A percentile compares a stretch with the other conserved stretches of the same genome.
Conservation (phyloP, 2,329 filamentous ascomycete genomes). For the Fusarium zealandicum region DNA sequence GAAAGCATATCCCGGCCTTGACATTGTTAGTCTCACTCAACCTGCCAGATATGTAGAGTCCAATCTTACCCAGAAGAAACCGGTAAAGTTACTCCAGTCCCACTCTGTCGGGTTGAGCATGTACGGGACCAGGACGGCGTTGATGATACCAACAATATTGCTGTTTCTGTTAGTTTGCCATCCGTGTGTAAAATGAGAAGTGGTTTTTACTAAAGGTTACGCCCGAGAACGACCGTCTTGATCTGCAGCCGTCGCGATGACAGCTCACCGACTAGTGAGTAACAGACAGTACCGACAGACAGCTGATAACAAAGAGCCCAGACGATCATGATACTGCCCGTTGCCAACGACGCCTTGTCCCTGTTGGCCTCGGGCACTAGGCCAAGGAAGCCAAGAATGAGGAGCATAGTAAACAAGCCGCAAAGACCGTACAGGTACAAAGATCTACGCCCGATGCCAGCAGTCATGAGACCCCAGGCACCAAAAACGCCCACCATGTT, state of each 20-base stretch:
- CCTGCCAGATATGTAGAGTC: neutral
- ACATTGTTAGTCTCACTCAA: neutral
- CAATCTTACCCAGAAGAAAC: slow-evolving; percentile 78
- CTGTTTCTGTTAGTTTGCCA: slow-evolving; percentile 45
- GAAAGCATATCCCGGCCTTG: slow-evolving; percentile 75
- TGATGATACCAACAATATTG: slow-evolving; percentile 84
- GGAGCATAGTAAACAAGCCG: slow-evolving; percentile 76
- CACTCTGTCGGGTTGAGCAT: slow-evolving; percentile 89
- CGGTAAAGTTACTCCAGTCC: slow-evolving; percentile 87
- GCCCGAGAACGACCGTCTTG: slow-evolving; percentile 88
- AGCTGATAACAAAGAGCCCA: slow-evolving; percentile 87
- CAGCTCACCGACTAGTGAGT: slow-evolving; percentile 85
- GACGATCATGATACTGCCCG: slow-evolving; percentile 82
- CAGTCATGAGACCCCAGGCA: slow-evolving; percentile 80
- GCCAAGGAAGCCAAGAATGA: slow-evolving; percentile 85
- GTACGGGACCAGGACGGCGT: slow-evolving; percentile 83
- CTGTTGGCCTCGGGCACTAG: slow-evolving; percentile 70
- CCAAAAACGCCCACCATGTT: slow-evolving; percentile 84
- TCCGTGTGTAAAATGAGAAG: neutral
- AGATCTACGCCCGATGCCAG: slow-evolving; percentile 75
- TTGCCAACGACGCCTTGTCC: slow-evolving; percentile 72
- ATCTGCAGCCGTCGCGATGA: slow-evolving; percentile 84
- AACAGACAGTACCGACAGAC: slow-evolving; percentile 87
- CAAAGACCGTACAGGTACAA: slow-evolving; percentile 80
- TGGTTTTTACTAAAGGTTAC: slow-evolving; percentile 70